These are phyloP conservation scores for Arthroderma uncinatum DNA, from an alignment of 2,329 filamentous ascomycete genomes.

Conservation along the genomic window DNA sequence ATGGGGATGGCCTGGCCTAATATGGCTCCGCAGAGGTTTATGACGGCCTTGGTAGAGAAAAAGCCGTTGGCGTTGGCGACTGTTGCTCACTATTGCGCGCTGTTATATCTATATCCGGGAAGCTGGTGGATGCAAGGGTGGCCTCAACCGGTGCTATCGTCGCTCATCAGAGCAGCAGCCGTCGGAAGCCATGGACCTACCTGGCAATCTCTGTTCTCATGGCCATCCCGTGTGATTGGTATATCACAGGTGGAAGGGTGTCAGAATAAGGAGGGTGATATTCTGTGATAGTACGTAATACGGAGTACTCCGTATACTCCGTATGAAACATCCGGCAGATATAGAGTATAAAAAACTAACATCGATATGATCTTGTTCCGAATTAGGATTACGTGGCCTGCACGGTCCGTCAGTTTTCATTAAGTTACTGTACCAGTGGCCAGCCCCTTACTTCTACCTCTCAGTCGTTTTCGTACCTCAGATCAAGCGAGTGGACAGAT, in stretches of 20 bases:
- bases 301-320: background rate
- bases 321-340: too few relatives aligned
- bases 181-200: background rate
- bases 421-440: too few relatives aligned
- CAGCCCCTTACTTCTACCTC: too few relatives aligned
- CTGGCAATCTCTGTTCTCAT: background rate
- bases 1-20: conserved; percentile 48
- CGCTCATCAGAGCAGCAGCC: conserved; percentile 5
- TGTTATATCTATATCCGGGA: conserved; percentile 48
- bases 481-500: too few relatives aligned
- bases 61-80: conserved; percentile 52
- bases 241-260: background rate
- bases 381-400: too few relatives aligned
- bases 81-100: conserved; percentile 54
- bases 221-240: background rate
- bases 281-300: background rate
- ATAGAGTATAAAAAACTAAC: too few relatives aligned
- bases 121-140: conserved; percentile 59
- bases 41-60: conserved; percentile 49
- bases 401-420: too few relatives aligned
- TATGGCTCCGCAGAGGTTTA: conserved; percentile 52
- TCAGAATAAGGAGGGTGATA: background rate
- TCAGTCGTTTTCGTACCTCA: too few relatives aligned
- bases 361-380: too few relatives aligned
- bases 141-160: conserved; percentile 51